phyloP scores from a whole-genome alignment of 768 basidiomycete genomes.

The Pleurotus eryngii region DNA sequence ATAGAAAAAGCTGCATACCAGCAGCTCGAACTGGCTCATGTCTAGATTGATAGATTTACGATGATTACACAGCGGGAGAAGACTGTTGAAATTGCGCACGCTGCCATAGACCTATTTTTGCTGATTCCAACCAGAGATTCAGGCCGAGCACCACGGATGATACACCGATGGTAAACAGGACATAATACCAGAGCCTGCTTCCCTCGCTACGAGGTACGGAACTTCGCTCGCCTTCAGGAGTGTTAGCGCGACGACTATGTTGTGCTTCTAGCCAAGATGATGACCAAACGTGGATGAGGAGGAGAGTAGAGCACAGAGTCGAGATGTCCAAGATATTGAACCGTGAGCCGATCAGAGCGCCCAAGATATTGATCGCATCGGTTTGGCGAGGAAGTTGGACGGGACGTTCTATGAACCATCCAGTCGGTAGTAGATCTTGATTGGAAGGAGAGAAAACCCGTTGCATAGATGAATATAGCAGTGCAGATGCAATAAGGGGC shows the following conservation, averaged over 20 bases:
- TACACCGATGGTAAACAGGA: slow-evolving; percentile 57
- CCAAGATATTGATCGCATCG: slow-evolving; percentile 37
- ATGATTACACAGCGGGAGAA: slow-evolving; percentile 2
- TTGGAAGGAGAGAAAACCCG: slow-evolving; percentile 24
- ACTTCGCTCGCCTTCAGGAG: slow-evolving; percentile 63
- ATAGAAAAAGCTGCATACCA: slow-evolving; percentile 74
- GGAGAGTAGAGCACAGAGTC: slow-evolving; percentile 75
- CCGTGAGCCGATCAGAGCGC: slow-evolving; percentile 64
- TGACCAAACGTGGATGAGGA: slow-evolving; percentile 75
- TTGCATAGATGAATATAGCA: slow-evolving; percentile 54
- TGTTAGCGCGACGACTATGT: slow-evolving; percentile 26
- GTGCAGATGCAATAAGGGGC: slow-evolving; percentile 71
- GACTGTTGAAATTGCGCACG: slow-evolving; percentile 40
- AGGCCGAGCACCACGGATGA: slow-evolving; percentile 47
- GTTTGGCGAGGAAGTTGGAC: slow-evolving; percentile 43
- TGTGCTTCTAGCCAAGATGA: slow-evolving; percentile 73
- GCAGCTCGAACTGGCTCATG: slow-evolving; percentile 72
- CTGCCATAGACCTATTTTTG: slow-evolving; percentile 61
- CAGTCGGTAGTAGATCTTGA: slow-evolving; percentile 41
- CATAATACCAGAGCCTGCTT: slow-evolving; percentile 57
- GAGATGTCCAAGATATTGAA: slow-evolving; percentile 76
- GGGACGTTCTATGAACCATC: slow-evolving; percentile 81
- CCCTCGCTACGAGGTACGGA: slow-evolving; percentile 77
- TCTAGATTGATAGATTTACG: slow-evolving; percentile 41
- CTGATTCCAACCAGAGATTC: slow-evolving; percentile 40